Evolutionary conservation across 129 eudicot genomes (phyloP), one percentile per base, ranked within the genome.

Genomic region (Escallonia rubra): DNA sequence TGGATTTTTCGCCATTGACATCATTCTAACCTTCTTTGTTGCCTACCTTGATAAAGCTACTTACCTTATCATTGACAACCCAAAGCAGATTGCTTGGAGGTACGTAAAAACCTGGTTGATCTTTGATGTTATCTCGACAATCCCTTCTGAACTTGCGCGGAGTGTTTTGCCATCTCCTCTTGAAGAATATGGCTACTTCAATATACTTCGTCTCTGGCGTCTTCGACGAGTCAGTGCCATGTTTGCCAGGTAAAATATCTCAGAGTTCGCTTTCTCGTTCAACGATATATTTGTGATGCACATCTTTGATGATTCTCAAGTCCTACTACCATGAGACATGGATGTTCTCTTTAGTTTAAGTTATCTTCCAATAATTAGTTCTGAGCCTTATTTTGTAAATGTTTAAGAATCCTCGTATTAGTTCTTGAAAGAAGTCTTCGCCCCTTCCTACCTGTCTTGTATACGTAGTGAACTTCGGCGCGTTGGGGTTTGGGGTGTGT

Each of bases 131-230:
- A 43, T 89, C 7, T 79, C 96, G 65, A 86, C 93, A 8, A 86
- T 89, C 56, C 96, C 96, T 71, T 78, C 87, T 6, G 93, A 89
- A 63, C 70, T 89, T 69, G 86, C 85, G 14, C 80, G 67, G 15
- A 53, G 47, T 4, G 38, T 79, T 56, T 63, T 86, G 61, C 84
- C 96, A 41, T 3, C 57, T n/a, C 74, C 68, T 61, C 56, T 76
- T 40, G 72, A 76, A 69, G 45, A 80, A 5, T 83, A 89, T 83
- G 91, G 90, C 61, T 72, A 80, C 50, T 77, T 86, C 74, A 83
- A 78, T 73, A 70, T 89, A 85, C 90, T 89, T 71, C 86, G 96
- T 43, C 83, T 89, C 42, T 89, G 96, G 96, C 93, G 96, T 63
- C 80, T 89, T 50, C 86, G 93, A 46, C 74, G 96, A 83, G 96